Base-by-base conservation (phyloP, 2,329 filamentous ascomycete genomes). In the Alternaria viburni region DNA sequence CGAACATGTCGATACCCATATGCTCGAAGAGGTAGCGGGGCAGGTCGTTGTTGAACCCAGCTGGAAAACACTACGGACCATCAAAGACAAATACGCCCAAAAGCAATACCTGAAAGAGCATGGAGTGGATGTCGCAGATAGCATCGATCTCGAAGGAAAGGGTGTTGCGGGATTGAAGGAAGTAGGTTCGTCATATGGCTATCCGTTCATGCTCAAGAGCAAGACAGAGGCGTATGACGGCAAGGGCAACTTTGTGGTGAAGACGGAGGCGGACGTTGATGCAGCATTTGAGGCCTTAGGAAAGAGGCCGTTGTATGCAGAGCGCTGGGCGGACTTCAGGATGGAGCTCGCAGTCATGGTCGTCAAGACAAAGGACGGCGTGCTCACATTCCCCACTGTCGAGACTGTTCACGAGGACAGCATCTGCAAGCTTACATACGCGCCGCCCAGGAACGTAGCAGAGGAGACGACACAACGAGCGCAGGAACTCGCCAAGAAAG, bases 341-440 rank as follows among this genome's bases (percentile, higher is more conserved):
- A 90, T 91, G 81, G 95, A 98, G 82, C 83, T 98, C 57, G 92
- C 96, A 6, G 94, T 97, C 69, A 97, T 98, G 89, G 95, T 97
- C 9, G 89, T 98, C 61, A 92, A 97, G 75, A 97, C 92, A 0
- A 91, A 94, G 75, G 89, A 96, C 69, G 81, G 83, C 6, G 85
- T 88, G 4, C 83, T 93, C 30, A 88, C 94, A 5, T 98, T 96
- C 77, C 94, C 96, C 0, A 91, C 91, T 0, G 94, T 97, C 2
- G 96, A 99, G 83, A 98, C 95, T 1, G 87, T 98, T 28, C 96
- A 99, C 73, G 93, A 97, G 80, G 92, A 98, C 80, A 96, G 90
- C 75, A 93, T 99, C 72, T 98, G 96, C 87, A 96, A 96, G 72
- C 90, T 94, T 68, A 93, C 95, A 3, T 97, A 94, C 77, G 90